Base-by-base conservation (phyloP, 202 grass and related monocot species). In the Zoysia matrella region DNA sequence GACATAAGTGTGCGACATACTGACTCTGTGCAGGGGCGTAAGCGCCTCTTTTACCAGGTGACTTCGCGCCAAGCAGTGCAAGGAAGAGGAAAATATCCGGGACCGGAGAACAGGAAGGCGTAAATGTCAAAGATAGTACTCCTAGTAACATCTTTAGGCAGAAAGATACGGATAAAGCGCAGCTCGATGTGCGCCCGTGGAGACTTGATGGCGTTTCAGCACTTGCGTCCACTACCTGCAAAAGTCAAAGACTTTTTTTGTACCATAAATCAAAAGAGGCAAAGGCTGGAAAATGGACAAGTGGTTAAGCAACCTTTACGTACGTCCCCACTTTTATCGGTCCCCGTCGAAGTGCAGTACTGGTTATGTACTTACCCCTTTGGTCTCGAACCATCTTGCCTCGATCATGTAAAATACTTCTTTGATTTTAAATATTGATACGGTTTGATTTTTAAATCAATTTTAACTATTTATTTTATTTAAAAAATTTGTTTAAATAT, bases 221-320 rank as follows among this genome's bases (percentile, higher is more conserved):
- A 0, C 54, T 30, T 30, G 22, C 22, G 67, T 74, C 64, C 7
- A 45, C 41, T 72, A 30, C 55, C 5, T 64, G 62, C 48, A 57
- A 65, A 91, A 82, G 78, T 88, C 82, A 88, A 85, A 82, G 66
- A 67, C 6, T 11, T 76, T 69, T 80, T 12, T 74, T 55, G 52
- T 0, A 7, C 0, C 11, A 47, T 50, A 74, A 12, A 56, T 44
- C 44, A 64, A 47, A 43, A 14, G 22, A 77, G 55, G 40, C 67
- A 47, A 49, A 75, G 1, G 5, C 48, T 75, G 60, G 2, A 75
- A 75, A 80, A 30, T 67, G 67, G 30, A 54, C 81, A 74, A 74
- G 39, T 88, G 67, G 68, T 74, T 41, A 53, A 83, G 61, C 61
- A 53, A 50, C 4, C n/a, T 42, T 67, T 72, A 48, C 60, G 22